phyloP scores from a whole-genome alignment of 2,329 filamentous ascomycete genomes.

The Fusarium kyushuense region DNA sequence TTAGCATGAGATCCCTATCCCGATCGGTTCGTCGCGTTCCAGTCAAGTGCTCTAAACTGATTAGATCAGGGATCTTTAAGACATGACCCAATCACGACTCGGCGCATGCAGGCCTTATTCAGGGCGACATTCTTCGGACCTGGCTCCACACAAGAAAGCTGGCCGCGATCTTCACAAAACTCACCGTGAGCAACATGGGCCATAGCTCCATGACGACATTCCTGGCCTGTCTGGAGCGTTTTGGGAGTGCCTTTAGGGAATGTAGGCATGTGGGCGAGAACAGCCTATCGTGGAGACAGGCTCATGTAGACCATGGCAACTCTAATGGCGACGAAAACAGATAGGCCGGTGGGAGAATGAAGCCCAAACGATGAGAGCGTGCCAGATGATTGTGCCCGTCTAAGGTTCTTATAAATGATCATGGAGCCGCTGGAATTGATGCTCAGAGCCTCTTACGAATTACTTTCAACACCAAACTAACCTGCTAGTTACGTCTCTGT shows the following conservation, averaged over 20 bases:
- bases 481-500: constrained; percentile 23
- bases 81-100: constrained; percentile 23
- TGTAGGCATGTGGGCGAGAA: constrained; percentile 34
- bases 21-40: constrained; percentile 40
- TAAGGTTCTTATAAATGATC: constrained; percentile 30
- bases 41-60: constrained; percentile 21
- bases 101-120: constrained; percentile 21
- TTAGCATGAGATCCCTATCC: constrained; percentile 10
- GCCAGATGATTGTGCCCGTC: neutral
- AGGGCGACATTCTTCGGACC: constrained; percentile 38
- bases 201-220: constrained; percentile 36
- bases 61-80: constrained; percentile 14
- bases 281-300: constrained; percentile 11
- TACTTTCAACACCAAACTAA: constrained; percentile 20
- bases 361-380: constrained; percentile 18
- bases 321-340: constrained; percentile 37
- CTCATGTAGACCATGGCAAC: constrained; percentile 26
- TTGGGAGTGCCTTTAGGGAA: constrained; percentile 25
- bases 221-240: constrained; percentile 23
- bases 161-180: constrained; percentile 11
- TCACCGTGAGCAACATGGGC: neutral
- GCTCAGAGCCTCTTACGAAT: constrained; percentile 2
- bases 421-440: neutral
- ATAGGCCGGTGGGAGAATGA: constrained; percentile 16
- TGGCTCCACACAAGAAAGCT: constrained; percentile 8